A percentile compares a stretch with the other conserved stretches of the same genome.
Evolutionary conservation across 2,329 filamentous ascomycete species (phyloP).

Genomic region (Phialemoniopsis sp.): DNA sequence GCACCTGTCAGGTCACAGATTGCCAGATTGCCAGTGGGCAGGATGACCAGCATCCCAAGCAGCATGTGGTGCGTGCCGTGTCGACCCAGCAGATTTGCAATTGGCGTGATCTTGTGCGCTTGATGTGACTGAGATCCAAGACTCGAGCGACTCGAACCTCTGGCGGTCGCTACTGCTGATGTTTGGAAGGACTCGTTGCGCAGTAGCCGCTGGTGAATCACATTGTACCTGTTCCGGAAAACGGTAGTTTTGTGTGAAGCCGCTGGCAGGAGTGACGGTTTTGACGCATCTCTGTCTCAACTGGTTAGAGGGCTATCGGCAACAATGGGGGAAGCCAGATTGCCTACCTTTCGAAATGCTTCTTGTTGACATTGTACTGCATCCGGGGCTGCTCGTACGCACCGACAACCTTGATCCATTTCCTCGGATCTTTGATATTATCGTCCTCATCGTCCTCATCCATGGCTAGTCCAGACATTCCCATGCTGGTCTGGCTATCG

Average conservation of each 20-base stretch:
- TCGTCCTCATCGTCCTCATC: constrained; percentile 55
- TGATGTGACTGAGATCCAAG: constrained; percentile 51
- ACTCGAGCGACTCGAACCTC: constrained; percentile 50
- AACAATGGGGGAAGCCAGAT: constrained; percentile 3
- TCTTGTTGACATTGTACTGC: constrained; percentile 74
- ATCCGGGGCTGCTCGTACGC: constrained; percentile 84
- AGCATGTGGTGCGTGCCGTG: constrained; percentile 83
- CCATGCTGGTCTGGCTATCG: constrained; percentile 64
- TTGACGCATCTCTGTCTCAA: constrained; percentile 48
- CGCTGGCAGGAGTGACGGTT: constrained; percentile 69
- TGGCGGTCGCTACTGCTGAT: constrained; percentile 64
- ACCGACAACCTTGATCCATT: constrained; percentile 79
- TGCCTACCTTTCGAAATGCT: constrained; percentile 77
- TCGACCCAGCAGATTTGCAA: constrained; percentile 71
- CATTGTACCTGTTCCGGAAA: constrained; percentile 86
- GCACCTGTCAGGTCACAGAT: constrained; percentile 86
- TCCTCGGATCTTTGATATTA: constrained; percentile 62
- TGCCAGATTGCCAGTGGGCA: constrained; percentile 77
- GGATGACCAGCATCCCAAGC: constrained; percentile 74
- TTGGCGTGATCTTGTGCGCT: constrained; percentile 84
- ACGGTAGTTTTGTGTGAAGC: constrained; percentile 78
- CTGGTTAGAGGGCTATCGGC: background rate
- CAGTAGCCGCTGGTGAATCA: constrained; percentile 87
- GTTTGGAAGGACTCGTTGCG: constrained; percentile 92
- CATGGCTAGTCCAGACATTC: constrained; percentile 47